These are phyloP conservation scores for Ceratobasidium sp. DNA, from an alignment of 1,284 basidiomycete genomes.

Conservation along the genomic window DNA sequence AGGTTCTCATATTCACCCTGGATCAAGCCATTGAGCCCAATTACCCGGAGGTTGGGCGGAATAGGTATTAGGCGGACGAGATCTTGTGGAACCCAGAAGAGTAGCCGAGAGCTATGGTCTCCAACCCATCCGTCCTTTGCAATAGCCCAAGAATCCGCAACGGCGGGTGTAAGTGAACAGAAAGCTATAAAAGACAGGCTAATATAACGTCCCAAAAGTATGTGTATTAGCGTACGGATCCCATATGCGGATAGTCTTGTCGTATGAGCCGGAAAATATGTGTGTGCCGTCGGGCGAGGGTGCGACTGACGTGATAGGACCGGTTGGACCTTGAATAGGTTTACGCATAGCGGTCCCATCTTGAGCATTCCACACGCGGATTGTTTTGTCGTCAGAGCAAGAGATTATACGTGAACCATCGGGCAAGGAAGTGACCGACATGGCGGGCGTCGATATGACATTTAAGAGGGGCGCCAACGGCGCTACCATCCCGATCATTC, in stretches of 20 bases:
- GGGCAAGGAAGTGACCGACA: not conserved
- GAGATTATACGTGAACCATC: not conserved
- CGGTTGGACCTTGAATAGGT: not conserved
- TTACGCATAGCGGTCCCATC: not conserved
- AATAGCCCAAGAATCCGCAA: too few species aligned
- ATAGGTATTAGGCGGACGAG: too few species aligned
- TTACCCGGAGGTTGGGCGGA: too few species aligned
- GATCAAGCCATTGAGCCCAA: too few species aligned
- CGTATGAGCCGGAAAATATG: constrained; percentile 10
- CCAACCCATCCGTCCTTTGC: too few species aligned
- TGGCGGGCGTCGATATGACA: not conserved
- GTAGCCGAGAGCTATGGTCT: too few species aligned
- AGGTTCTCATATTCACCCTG: too few species aligned
- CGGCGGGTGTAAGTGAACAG: too few species aligned
- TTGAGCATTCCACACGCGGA: not conserved
- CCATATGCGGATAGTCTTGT: constrained; percentile 13
- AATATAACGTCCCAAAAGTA: too few species aligned
- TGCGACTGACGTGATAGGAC: not conserved
- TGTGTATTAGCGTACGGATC: not conserved
- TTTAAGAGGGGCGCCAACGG: not conserved
- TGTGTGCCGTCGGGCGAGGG: constrained; percentile 17
- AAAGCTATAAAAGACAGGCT: not conserved
- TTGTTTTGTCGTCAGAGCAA: not conserved
- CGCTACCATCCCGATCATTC: not conserved
- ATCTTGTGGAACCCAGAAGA: too few species aligned